phyloP scores from a whole-genome alignment of 2,329 filamentous ascomycete genomes.

The Botrytis fabae region DNA sequence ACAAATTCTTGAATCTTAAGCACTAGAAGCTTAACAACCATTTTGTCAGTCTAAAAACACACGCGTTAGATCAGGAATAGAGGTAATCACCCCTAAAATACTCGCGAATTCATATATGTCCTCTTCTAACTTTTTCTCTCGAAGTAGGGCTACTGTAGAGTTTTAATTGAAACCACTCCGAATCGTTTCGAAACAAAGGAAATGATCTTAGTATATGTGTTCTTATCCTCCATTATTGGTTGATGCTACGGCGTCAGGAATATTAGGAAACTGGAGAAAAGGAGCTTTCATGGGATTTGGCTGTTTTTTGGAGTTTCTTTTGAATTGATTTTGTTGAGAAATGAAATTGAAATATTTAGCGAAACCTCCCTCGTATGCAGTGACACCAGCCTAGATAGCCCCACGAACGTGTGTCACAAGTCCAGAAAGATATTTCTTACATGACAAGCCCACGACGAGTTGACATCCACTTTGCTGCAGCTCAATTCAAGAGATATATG shows the following conservation, averaged over 20 bases:
- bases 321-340: too few relatives aligned
- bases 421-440: neutral
- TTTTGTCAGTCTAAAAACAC: neutral
- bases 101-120: neutral
- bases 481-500: neutral
- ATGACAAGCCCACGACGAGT: neutral
- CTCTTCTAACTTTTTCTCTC: neutral
- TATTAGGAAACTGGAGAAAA: neutral
- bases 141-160: neutral
- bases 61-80: neutral
- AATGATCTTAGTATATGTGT: neutral
- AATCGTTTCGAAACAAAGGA: neutral
- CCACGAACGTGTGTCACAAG: neutral
- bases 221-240: neutral
- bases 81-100: neutral
- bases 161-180: fast-evolving
- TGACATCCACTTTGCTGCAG: neutral
- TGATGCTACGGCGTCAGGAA: neutral
- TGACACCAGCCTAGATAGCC: neutral
- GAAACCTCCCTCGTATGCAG: neutral
- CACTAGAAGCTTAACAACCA: neutral
- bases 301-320: too few relatives aligned
- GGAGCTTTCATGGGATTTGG: neutral
- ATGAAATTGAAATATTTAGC: neutral
- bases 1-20: neutral